Evolutionary conservation across 2,329 filamentous ascomycete genomes (phyloP).

Genomic region (Ceratocystis colombiana): DNA sequence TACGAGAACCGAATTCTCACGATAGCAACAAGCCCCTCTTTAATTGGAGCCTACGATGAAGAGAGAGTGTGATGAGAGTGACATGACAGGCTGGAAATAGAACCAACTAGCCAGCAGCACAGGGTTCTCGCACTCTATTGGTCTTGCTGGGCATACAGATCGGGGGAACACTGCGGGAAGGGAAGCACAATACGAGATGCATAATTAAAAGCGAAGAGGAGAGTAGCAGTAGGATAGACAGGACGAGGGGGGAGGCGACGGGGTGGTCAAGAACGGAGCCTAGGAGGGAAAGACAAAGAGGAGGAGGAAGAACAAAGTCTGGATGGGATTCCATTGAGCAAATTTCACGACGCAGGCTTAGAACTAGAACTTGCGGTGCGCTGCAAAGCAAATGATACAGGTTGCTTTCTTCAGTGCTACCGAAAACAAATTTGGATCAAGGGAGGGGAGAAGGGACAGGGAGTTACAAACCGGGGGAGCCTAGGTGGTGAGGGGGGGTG

Average conservation of each 20-base stretch:
- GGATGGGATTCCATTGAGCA: slow-evolving; percentile 7
- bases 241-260: not conserved
- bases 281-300: not conserved
- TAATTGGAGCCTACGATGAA: no score
- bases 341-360: slow-evolving; percentile 14
- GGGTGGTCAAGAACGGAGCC: not conserved
- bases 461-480: not conserved
- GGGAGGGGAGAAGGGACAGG: not conserved
- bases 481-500: not conserved
- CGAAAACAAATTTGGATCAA: slow-evolving; percentile 1
- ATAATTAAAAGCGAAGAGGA: no score
- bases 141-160: not conserved
- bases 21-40: not conserved
- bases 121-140: not conserved
- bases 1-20: not conserved
- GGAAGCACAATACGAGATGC: no score
- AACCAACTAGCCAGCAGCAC: not conserved
- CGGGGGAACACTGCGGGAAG: not conserved
- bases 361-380: not conserved
- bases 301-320: slow-evolving; percentile 7
- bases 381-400: not conserved
- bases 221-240: no score
- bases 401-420: slow-evolving; percentile 11
- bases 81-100: slow-evolving; percentile 5
- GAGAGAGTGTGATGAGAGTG: not conserved